Evolutionary conservation across 495 filamentous ascomycete species (phyloP).

Genomic region (Xylaria bambusicola): DNA sequence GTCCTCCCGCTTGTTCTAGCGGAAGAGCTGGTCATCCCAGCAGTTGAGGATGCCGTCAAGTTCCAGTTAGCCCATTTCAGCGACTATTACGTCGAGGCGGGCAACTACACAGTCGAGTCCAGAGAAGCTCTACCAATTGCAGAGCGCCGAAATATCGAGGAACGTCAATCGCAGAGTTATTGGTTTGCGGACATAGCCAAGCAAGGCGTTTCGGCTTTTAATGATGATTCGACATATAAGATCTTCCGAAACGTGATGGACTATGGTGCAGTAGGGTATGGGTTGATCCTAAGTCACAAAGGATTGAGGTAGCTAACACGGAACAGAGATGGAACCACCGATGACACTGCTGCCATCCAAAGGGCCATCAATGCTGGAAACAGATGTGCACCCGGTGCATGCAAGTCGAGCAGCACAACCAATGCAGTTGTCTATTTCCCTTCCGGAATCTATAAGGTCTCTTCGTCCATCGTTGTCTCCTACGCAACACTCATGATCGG

Average conservation of each 20-base stretch:
- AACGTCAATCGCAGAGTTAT: slow-evolving; percentile 30
- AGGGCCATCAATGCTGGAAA: slow-evolving; percentile 70
- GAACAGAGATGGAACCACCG: slow-evolving; percentile 64
- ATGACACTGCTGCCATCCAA: slow-evolving; percentile 85
- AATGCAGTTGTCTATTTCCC: slow-evolving; percentile 79
- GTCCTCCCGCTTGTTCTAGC: slow-evolving; percentile 20
- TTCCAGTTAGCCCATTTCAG: slow-evolving; percentile 26
- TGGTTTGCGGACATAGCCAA: slow-evolving; percentile 52
- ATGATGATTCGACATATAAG: slow-evolving; percentile 40
- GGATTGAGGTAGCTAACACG: slow-evolving; percentile 11
- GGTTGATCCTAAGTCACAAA: slow-evolving; percentile 2
- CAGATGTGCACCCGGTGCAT: slow-evolving; percentile 72
- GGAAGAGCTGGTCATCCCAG: slow-evolving; percentile 26
- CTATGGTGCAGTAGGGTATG: slow-evolving; percentile 52
- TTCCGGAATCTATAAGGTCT: slow-evolving; percentile 71
- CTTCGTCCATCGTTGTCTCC: slow-evolving; percentile 62
- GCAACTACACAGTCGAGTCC: slow-evolving; percentile 14
- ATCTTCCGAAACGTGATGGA: slow-evolving; percentile 63
- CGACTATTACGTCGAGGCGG: slow-evolving; percentile 18
- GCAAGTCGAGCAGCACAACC: slow-evolving; percentile 72
- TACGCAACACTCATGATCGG: slow-evolving; percentile 69
- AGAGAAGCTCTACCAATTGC: neutral
- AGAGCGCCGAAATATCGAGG: slow-evolving; percentile 16
- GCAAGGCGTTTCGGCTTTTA: slow-evolving; percentile 49
- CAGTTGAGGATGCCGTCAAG: slow-evolving; percentile 25